Conservation (phyloP, 2,329 filamentous ascomycete species). For the Cytospora piceae region DNA sequence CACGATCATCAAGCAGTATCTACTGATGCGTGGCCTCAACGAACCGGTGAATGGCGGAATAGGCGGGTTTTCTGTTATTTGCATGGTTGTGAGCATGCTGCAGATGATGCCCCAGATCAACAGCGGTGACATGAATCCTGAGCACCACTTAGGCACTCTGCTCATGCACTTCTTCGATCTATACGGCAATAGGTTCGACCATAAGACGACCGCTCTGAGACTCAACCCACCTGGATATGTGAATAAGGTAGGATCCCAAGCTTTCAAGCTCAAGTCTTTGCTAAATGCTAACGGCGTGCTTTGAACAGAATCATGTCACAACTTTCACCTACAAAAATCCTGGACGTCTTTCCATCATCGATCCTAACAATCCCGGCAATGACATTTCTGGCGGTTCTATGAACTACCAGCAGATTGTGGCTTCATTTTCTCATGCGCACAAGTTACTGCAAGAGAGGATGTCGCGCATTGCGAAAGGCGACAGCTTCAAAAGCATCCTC, state of each 20-base stretch:
- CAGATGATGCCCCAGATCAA: constrained; percentile 77
- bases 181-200: constrained; percentile 83
- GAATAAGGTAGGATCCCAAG: constrained; percentile 64
- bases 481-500: constrained; percentile 61
- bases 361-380: constrained; percentile 83
- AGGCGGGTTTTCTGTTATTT: constrained; percentile 92
- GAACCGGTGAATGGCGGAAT: constrained; percentile 91
- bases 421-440: constrained; percentile 71
- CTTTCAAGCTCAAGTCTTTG: neutral
- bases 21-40: constrained; percentile 86
- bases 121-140: constrained; percentile 58
- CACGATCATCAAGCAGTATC: constrained; percentile 87
- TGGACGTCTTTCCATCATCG: constrained; percentile 81
- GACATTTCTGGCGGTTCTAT: constrained; percentile 88
- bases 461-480: constrained; percentile 45
- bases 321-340: constrained; percentile 60
- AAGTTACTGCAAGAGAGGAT: constrained; percentile 61
- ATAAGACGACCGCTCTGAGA: constrained; percentile 70
- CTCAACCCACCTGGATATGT: constrained; percentile 76
- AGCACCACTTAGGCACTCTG: constrained; percentile 76
- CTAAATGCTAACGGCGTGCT: constrained; percentile 8
- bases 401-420: constrained; percentile 68
- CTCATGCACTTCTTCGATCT: constrained; percentile 87
- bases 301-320: constrained; percentile 47
- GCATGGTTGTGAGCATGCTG: constrained; percentile 86